Conservation (phyloP, 768 basidiomycete genomes). For the Mycena rebaudengoi region DNA sequence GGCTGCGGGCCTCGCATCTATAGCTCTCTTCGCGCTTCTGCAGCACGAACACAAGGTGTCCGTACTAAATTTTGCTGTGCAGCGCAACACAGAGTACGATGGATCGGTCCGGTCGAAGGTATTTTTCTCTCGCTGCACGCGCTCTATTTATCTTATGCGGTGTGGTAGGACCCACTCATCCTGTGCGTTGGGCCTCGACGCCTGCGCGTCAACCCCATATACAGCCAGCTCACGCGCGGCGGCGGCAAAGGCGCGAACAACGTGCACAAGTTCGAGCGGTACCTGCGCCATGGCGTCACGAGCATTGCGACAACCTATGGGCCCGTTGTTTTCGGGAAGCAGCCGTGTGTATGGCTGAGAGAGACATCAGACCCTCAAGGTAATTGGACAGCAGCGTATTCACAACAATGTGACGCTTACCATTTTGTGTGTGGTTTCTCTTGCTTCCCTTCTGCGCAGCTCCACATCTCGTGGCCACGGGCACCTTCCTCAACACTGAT, state of each 20-base stretch:
- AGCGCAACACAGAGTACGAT: slow-evolving; percentile 93
- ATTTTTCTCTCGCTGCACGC: not conserved
- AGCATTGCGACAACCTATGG: slow-evolving; percentile 90
- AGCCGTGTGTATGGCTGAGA: slow-evolving; percentile 78
- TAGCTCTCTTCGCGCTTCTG: slow-evolving; percentile 82
- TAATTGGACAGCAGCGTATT: slow-evolving; percentile 42
- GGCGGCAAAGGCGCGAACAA: slow-evolving; percentile 95
- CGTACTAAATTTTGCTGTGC: slow-evolving; percentile 90
- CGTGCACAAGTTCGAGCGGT: slow-evolving; percentile 96
- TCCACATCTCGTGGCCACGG: slow-evolving; percentile 88
- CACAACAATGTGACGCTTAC: not conserved
- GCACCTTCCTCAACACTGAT: slow-evolving; percentile 87
- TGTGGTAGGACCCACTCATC: slow-evolving; percentile 80
- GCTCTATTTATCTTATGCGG: not conserved
- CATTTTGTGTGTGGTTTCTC: not conserved
- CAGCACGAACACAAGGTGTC: slow-evolving; percentile 98
- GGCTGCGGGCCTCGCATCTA: slow-evolving; percentile 55
- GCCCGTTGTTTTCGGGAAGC: slow-evolving; percentile 87
- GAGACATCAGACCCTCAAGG: slow-evolving; percentile 76
- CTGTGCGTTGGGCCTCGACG: slow-evolving; percentile 91
- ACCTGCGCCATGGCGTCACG: slow-evolving; percentile 82
- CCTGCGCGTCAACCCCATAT: slow-evolving; percentile 85
- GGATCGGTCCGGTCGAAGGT: slow-evolving; percentile 94
- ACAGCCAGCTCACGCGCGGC: slow-evolving; percentile 90
- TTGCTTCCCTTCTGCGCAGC: slow-evolving; percentile 47